Percentiles rank a stretch among this genome's conserved stretches.
Evolutionary conservation across 202 grass and related monocot genomes (phyloP).

Genomic region (Musa balbisiana): DNA sequence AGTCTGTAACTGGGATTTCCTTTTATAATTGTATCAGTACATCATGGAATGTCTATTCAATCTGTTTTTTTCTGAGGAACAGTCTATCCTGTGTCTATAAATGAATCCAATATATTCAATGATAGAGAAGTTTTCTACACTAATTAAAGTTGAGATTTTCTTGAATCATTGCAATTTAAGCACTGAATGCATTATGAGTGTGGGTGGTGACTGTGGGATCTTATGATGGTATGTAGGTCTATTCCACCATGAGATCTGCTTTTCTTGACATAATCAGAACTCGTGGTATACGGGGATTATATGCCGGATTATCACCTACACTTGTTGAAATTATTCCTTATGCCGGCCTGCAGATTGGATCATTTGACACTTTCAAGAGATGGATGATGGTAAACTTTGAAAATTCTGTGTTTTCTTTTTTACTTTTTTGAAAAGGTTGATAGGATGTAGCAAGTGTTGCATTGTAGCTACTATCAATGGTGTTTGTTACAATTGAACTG

Average conservation of each 20-base stretch:
- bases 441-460: not conserved
- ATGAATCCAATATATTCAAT: no score
- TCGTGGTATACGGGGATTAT: slow-evolving; percentile 73
- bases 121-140: no score
- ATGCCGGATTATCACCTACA: slow-evolving; percentile 72
- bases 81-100: no score
- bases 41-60: no score
- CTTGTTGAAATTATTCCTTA: slow-evolving; percentile 97
- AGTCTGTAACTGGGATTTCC: no score
- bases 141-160: not conserved
- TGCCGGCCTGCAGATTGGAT: slow-evolving; percentile 87
- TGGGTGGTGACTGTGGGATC: not conserved
- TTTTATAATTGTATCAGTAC: no score
- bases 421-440: not conserved
- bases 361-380: slow-evolving; percentile 91
- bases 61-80: no score
- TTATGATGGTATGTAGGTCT: slow-evolving; percentile 49
- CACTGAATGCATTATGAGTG: not conserved
- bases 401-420: not conserved
- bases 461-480: no score
- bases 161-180: not conserved
- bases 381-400: slow-evolving; percentile 73
- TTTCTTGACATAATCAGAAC: slow-evolving; percentile 61
- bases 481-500: no score
- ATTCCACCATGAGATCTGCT: slow-evolving; percentile 83